Evolutionary conservation across 1,284 basidiomycete species (phyloP).

Genomic region (Fistulina hepatica): DNA sequence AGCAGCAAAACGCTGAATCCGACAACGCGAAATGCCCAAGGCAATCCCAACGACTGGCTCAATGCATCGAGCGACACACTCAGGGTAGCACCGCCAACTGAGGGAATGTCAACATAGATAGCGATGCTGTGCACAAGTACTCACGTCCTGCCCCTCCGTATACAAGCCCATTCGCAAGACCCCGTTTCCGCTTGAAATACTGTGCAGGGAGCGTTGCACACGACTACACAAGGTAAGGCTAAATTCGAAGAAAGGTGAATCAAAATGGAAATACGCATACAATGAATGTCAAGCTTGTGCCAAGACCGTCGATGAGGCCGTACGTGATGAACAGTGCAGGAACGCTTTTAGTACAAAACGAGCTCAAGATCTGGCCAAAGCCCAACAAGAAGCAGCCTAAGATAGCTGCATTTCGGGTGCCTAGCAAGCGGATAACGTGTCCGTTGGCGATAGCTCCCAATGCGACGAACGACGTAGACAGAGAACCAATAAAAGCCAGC

Average conservation of each 20-base stretch:
- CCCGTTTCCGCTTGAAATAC: conserved; percentile 23
- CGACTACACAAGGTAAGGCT: conserved; percentile 11
- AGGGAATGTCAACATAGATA: not conserved
- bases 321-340: conserved; percentile 23
- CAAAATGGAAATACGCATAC: not conserved
- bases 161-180: conserved; percentile 25
- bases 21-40: conserved; percentile 27
- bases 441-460: conserved; percentile 21
- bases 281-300: conserved; percentile 12
- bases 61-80: conserved; percentile 21
- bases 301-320: conserved; percentile 13
- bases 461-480: conserved; percentile 19
- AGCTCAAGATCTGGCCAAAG: conserved; percentile 19
- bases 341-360: conserved; percentile 19
- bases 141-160: conserved; percentile 21
- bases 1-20: conserved; percentile 20
- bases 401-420: conserved; percentile 17
- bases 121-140: not conserved
- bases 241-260: too few species aligned
- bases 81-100: conserved; percentile 22
- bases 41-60: conserved; percentile 19
- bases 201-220: conserved; percentile 24
- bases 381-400: conserved; percentile 19
- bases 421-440: conserved; percentile 20
- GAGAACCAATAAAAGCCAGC: conserved; percentile 25